A percentile compares a stretch with the other conserved stretches of the same genome.
phyloP scores from a whole-genome alignment of 805 yeast species.

The Candida ipomoeae region DNA sequence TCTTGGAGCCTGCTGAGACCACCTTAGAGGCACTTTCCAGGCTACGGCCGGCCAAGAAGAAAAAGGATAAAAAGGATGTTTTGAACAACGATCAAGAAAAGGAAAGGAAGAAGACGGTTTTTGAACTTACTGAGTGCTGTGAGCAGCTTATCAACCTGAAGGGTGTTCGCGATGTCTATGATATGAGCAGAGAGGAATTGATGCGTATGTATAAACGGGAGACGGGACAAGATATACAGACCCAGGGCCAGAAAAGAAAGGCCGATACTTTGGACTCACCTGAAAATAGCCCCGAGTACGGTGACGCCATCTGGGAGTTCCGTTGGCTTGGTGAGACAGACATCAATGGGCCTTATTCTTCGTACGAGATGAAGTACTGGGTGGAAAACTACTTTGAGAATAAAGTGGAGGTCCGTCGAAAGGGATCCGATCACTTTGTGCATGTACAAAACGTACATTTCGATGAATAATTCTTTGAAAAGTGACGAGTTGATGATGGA shows the following conservation, averaged over 20 bases:
- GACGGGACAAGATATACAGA: slow-evolving; percentile 36
- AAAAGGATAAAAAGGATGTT: slow-evolving; percentile 19
- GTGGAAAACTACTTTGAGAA: slow-evolving; percentile 44
- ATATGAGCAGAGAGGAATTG: slow-evolving; percentile 49
- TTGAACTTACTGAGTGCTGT: slow-evolving; percentile 45
- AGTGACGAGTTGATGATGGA: not conserved
- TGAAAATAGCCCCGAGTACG: slow-evolving; percentile 17
- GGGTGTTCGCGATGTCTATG: slow-evolving; percentile 45
- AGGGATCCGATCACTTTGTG: slow-evolving; percentile 21
- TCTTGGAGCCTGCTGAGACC: slow-evolving; percentile 55
- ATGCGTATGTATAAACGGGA: slow-evolving; percentile 40
- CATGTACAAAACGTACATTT: slow-evolving; percentile 25
- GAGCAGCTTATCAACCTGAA: slow-evolving; percentile 41
- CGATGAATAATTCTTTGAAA: slow-evolving; percentile 8
- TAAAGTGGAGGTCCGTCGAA: slow-evolving; percentile 39
- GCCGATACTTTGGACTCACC: not conserved
- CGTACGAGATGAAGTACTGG: slow-evolving; percentile 57
- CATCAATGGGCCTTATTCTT: slow-evolving; percentile 47
- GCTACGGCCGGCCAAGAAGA: slow-evolving; percentile 18
- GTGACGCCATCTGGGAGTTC: slow-evolving; percentile 44
- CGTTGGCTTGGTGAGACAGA: slow-evolving; percentile 38
- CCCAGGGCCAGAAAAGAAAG: slow-evolving; percentile 20
- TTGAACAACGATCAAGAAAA: slow-evolving; percentile 6
- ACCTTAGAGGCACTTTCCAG: slow-evolving; percentile 52
- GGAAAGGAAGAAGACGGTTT: slow-evolving; percentile 21